These are phyloP conservation scores for Salvia rosmarinus DNA, from an alignment of 257 asterid genomes.

Conservation along the genomic window DNA sequence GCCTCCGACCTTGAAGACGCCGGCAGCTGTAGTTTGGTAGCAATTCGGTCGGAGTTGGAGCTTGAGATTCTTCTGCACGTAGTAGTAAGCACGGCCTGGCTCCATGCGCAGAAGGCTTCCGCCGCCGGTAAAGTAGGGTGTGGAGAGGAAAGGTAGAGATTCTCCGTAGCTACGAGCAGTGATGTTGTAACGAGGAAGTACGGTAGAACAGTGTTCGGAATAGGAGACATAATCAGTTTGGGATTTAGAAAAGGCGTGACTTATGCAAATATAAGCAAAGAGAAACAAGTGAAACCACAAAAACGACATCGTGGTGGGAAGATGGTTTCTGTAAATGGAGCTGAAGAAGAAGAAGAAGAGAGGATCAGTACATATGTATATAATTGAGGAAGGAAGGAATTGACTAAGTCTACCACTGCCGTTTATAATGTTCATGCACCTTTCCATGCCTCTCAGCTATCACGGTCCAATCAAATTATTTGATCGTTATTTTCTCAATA, in stretches of 20 bases:
- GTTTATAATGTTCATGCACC: not conserved
- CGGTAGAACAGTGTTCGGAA: constrained; percentile 51
- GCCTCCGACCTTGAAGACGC: constrained; percentile 50
- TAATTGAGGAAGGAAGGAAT: too few relatives aligned
- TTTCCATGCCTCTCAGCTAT: constrained; percentile 5
- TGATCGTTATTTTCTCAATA: constrained; percentile 18
- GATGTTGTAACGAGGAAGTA: constrained; percentile 42
- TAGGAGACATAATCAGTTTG: constrained; percentile 31
- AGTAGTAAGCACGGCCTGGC: not conserved
- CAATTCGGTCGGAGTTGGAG: constrained; percentile 30
- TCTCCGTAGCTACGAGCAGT: not conserved
- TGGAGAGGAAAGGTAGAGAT: constrained; percentile 7
- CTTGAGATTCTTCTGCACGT: constrained; percentile 6
- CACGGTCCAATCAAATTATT: too few relatives aligned
- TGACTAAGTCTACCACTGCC: not conserved
- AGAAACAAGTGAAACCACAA: constrained; percentile 35
- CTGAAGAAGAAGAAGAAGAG: not conserved
- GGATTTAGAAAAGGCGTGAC: constrained; percentile 7
- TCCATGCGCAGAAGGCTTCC: constrained; percentile 12
- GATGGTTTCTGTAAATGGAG: not conserved
- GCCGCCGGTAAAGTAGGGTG: constrained; percentile 34
- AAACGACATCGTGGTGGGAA: constrained; percentile 6
- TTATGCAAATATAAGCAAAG: constrained; percentile 16
- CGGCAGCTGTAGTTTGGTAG: constrained; percentile 40
- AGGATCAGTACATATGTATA: not conserved